These are phyloP conservation scores for Phytopythium cucurbitacearum DNA, from an alignment of 352 stramenopile genomes.

Conservation along the genomic window DNA sequence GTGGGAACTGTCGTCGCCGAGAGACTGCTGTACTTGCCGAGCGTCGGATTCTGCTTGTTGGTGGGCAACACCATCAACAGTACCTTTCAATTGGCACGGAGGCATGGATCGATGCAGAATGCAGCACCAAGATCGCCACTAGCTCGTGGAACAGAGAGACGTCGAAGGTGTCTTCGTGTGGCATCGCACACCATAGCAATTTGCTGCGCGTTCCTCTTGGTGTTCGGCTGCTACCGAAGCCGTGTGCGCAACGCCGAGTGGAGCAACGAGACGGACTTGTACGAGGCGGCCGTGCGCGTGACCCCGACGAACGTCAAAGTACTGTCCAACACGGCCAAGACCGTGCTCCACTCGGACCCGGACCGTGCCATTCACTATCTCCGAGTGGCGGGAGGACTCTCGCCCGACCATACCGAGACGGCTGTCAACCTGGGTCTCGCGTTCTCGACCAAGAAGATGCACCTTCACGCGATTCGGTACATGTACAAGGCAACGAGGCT, in stretches of 20 bases:
- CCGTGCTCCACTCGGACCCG: conserved; percentile 41
- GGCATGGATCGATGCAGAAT: conserved; percentile 6
- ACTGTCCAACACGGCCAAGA: conserved; percentile 69
- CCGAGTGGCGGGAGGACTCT: conserved; percentile 26
- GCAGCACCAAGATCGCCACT: not conserved
- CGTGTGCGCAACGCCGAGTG: conserved; percentile 62
- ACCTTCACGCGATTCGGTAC: not conserved
- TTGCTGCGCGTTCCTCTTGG: conserved; percentile 22
- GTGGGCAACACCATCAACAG: conserved; percentile 32
- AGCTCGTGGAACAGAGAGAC: not conserved
- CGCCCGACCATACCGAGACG: conserved; percentile 46
- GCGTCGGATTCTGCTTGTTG: conserved; percentile 78
- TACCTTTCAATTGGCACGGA: conserved; percentile 18
- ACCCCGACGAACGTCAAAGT: conserved; percentile 75
- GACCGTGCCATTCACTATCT: conserved; percentile 30
- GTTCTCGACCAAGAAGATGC: conserved; percentile 11
- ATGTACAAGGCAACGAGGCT: not conserved
- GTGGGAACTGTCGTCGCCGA: conserved; percentile 90
- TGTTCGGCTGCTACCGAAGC: conserved; percentile 32
- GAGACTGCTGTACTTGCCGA: conserved; percentile 89
- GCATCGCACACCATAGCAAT: conserved; percentile 4
- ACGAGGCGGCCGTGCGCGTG: conserved; percentile 43
- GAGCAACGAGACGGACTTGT: conserved; percentile 50
- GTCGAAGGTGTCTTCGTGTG: not conserved
- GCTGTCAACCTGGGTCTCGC: conserved; percentile 56